A percentile compares a stretch with the other conserved stretches of the same genome.
Evolutionary conservation across 202 grass and related monocot species (phyloP).

Genomic region (Setaria viridis): DNA sequence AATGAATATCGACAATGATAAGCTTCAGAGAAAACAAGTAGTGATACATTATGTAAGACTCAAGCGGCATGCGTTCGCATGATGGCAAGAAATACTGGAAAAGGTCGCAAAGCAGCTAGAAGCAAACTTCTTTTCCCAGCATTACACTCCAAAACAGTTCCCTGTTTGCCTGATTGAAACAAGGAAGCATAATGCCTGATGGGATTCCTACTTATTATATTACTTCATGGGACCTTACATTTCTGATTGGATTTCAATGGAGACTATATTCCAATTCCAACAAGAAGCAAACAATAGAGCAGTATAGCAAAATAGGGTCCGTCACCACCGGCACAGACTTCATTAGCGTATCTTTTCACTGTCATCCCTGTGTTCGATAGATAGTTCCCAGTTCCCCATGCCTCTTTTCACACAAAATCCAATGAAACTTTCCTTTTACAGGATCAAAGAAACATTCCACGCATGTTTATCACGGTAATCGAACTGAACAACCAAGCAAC

Average conservation of each 20-base stretch:
- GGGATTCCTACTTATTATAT: constrained; percentile 18
- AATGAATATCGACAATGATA: constrained; percentile 45
- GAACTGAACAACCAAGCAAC: not conserved
- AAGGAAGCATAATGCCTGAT: not conserved
- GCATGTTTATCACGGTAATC: not conserved
- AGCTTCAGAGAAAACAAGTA: constrained; percentile 33
- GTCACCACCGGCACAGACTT: too few species aligned
- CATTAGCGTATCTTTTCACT: not conserved
- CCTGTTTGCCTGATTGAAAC: constrained; percentile 1
- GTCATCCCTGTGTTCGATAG: constrained; percentile 10
- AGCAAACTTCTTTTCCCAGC: not conserved
- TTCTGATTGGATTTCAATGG: constrained; percentile 1
- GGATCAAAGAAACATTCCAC: not conserved
- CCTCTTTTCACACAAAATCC: not conserved
- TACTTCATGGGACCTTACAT: not conserved
- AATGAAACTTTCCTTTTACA: not conserved
- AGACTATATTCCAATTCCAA: constrained; percentile 15
- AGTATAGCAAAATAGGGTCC: not conserved
- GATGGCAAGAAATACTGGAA: not conserved
- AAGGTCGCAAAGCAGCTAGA: not conserved
- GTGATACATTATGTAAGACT: constrained; percentile 2
- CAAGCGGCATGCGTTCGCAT: not conserved
- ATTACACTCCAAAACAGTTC: not conserved
- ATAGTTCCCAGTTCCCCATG: not conserved
- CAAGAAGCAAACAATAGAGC: constrained; percentile 34